Percentiles rank a stretch among this genome's conserved stretches.
phyloP scores from a whole-genome alignment of 768 basidiomycete genomes.

The Lentinus tigrinus region DNA sequence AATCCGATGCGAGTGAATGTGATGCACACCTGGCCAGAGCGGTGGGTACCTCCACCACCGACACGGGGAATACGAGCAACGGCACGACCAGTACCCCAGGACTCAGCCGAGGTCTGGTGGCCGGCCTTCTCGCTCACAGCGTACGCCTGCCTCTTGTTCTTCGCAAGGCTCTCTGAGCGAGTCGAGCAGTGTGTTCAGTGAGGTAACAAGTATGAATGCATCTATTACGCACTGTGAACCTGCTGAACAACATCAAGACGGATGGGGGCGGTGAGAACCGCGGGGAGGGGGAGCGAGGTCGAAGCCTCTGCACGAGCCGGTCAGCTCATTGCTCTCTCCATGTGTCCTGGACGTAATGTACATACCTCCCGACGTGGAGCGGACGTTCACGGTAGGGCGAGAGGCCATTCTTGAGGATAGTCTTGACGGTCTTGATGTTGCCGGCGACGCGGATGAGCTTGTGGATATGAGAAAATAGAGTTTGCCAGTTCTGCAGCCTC shows the following conservation, averaged over 20 bases:
- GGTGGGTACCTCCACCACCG: slow-evolving; percentile 96
- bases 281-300: slow-evolving; percentile 87
- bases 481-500: slow-evolving; percentile 25
- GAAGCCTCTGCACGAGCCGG: slow-evolving; percentile 61
- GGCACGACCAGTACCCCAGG: slow-evolving; percentile 99
- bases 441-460: slow-evolving; percentile 18
- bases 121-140: slow-evolving; percentile 97
- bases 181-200: background rate
- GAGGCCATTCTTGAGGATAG: slow-evolving; percentile 72
- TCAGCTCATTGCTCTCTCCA: background rate
- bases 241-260: slow-evolving; percentile 97
- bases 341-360: background rate
- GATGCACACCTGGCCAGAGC: slow-evolving; percentile 83
- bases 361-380: slow-evolving; percentile 72
- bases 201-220: background rate
- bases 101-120: slow-evolving; percentile 98
- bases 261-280: slow-evolving; percentile 97
- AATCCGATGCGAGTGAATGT: no score
- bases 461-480: slow-evolving; percentile 23
- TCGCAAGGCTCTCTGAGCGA: slow-evolving; percentile 85
- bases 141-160: slow-evolving; percentile 98
- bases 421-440: slow-evolving; percentile 43
- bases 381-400: slow-evolving; percentile 88
- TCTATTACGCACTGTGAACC: slow-evolving; percentile 86
- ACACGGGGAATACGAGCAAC: slow-evolving; percentile 99